Base-by-base conservation (phyloP, 208 protist genomes). In the Trypanosoma theileri region DNA sequence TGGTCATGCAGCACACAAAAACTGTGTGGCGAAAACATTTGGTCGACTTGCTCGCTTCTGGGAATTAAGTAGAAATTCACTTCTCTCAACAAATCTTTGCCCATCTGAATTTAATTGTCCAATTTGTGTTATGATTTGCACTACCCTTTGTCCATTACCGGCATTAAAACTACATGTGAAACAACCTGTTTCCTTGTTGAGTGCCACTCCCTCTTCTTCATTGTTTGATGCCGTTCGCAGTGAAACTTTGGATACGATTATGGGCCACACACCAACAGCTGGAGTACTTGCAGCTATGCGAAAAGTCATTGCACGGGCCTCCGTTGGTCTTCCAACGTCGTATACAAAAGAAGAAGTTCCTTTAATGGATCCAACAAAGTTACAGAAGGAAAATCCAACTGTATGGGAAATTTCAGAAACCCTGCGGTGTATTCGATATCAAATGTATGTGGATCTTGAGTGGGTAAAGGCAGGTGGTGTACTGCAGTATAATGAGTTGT, bases 111-210 rank as follows among this genome's bases (percentile, higher is more conserved):
- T 92, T 53, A 75, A 69, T 59, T 94, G 89, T 65, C 84, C 89
- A 0, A 64, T 92, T 26, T 92, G 89, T 59, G 59, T 81, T 55
- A 91, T 88, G 75, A 79, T 88, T 41, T 81, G 81, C 44, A 89
- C 79, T 1, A 54, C 77, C 19, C 66, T 89, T n/a, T 75, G 71
- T 50, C 89, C 85, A 11, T 51, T 91, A 41, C 89, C 89, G 7
- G 40, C 61, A 17, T 69, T 91, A 50, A 22, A 60, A 24, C 56
- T 10, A 41, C 28, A 31, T 44, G 44, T 14, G 35, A 31, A 4
- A 26, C 28, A 35, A 35, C 28, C 28, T 35, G 28, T 35, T 6
- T 35, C 28, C 28, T 35, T 35, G 28, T 35, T 35, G 28, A 35
- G 28, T 35, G 1, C 28, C 1, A 35, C 28, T 35, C 45, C 9